Evolutionary conservation across 1,284 basidiomycete species (phyloP), one percentile per base, ranked within the genome.

Genomic region (Hymenochaete sp.): DNA sequence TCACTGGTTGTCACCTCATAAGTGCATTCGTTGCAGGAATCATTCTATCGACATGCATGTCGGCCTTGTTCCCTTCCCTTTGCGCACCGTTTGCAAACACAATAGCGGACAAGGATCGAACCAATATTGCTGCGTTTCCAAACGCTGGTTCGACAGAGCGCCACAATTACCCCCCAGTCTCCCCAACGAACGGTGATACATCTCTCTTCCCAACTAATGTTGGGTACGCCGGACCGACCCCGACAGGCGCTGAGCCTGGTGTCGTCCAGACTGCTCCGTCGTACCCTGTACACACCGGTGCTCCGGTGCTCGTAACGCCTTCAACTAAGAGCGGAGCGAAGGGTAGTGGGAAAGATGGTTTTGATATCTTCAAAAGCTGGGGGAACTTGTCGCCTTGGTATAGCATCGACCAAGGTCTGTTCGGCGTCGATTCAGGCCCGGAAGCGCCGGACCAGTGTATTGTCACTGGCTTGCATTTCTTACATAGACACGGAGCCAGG

Each of bases 381-480:
- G 89, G 89, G 0, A 90, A 90, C 57, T 62, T 92, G 31, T 79
- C 83, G 0, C 89, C 89, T 6, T 90, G 86, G 83, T 88, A 82
- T 61, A 86, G 81, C 47, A 79, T 88, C 36, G 67, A 68, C n/a
- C 68, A 66, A 24, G 73, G 69, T 8, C 66, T 72, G 2, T 92
- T 89, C 62, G 88, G 89, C 1, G 55, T 90, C 6, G 70, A 83
- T 55, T 80, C 87, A 0, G 70, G 73, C 8, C 80, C 85, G 0
- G 73, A 77, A 32, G 65, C 79, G 1, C 89, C 89, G 4, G 70
- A 79, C 24, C 71, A 68, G 3, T 91, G 89, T 60, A 63, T 67
- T 8, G 64, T 92, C 38, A 83, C 76, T 31, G 84, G 81, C 7
- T 62, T 89, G 47, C 85, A 90, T 59, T 63, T 89, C 50, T 62